Conservation (phyloP, 1,284 basidiomycete species). For the Apiotrichum akiyoshidainum region DNA sequence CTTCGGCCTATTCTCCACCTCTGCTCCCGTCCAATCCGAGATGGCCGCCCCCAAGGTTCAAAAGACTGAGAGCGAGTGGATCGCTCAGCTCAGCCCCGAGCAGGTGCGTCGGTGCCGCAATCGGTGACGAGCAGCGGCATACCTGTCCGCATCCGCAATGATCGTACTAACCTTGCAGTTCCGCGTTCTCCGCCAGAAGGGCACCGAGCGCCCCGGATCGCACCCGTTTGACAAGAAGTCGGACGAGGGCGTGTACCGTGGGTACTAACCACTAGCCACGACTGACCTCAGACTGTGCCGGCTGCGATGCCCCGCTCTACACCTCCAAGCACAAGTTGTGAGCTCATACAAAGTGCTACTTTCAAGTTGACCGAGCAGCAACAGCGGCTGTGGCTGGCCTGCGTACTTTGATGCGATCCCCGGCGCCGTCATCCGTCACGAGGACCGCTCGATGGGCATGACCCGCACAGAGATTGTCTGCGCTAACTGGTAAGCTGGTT, state of each 20-base stretch:
- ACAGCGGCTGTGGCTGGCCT: constrained; percentile 94
- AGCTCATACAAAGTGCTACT: constrained; percentile 10
- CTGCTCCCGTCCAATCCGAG: constrained; percentile 1
- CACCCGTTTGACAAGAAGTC: constrained; percentile 69
- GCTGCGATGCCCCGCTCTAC: constrained; percentile 61
- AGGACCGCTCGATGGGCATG: constrained; percentile 52
- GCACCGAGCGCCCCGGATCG: constrained; percentile 74
- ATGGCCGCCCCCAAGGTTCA: constrained; percentile 32
- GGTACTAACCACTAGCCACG: constrained; percentile 11
- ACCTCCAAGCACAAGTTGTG: constrained; percentile 82
- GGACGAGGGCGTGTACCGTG: constrained; percentile 63
- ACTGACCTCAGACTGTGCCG: constrained; percentile 40
- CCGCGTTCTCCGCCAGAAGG: constrained; percentile 77
- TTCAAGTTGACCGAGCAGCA: constrained; percentile 39
- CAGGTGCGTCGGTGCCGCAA: constrained; percentile 59
- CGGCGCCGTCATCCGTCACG: constrained; percentile 69
- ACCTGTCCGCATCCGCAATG: too few species aligned
- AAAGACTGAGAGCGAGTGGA: constrained; percentile 82
- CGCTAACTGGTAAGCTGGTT: constrained; percentile 48
- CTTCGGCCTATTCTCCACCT: constrained; percentile 25
- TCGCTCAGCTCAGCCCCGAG: constrained; percentile 71
- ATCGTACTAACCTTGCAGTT: constrained; percentile 58
- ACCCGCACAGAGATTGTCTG: constrained; percentile 49
- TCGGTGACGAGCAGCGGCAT: neutral
- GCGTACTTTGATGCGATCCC: constrained; percentile 93